Percentiles rank a stretch among this genome's conserved stretches.
Evolutionary conservation across 257 asterid species (phyloP).

Genomic region (Avicennia marina): DNA sequence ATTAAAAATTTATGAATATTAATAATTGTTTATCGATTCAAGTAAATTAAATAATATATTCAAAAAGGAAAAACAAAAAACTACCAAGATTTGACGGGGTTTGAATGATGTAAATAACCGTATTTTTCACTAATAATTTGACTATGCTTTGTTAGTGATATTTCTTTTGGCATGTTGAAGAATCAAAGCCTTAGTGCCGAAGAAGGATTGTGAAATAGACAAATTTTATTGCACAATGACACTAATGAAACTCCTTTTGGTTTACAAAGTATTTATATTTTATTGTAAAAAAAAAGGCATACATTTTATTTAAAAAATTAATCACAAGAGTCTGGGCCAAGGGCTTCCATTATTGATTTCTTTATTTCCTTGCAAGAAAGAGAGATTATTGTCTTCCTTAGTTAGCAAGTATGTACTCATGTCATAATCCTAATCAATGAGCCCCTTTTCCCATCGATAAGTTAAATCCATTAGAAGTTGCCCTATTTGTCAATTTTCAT

Average conservation of each 20-base stretch:
- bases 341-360: constrained; percentile 1
- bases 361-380: neutral
- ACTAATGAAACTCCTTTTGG: constrained; percentile 18
- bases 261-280: constrained; percentile 7
- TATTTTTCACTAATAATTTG: constrained; percentile 1
- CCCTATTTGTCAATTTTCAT: constrained; percentile 7
- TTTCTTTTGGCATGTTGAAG: constrained; percentile 5
- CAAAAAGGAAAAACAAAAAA: no score
- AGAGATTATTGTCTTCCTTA: constrained; percentile 24
- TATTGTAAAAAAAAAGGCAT: constrained; percentile 10
- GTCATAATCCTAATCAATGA: neutral
- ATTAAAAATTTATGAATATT: no score
- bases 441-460: constrained; percentile 20
- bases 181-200: constrained; percentile 28
- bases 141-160: neutral
- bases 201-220: constrained; percentile 19
- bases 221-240: constrained; percentile 15
- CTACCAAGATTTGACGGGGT: no score
- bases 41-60: no score
- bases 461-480: constrained; percentile 8
- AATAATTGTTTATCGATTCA: no score
- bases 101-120: no score
- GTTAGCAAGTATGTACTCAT: constrained; percentile 20
- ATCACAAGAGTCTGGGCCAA: neutral
- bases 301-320: neutral